Base-by-base conservation (phyloP, 78 protist species). In the Pelomyxa schiedti region DNA sequence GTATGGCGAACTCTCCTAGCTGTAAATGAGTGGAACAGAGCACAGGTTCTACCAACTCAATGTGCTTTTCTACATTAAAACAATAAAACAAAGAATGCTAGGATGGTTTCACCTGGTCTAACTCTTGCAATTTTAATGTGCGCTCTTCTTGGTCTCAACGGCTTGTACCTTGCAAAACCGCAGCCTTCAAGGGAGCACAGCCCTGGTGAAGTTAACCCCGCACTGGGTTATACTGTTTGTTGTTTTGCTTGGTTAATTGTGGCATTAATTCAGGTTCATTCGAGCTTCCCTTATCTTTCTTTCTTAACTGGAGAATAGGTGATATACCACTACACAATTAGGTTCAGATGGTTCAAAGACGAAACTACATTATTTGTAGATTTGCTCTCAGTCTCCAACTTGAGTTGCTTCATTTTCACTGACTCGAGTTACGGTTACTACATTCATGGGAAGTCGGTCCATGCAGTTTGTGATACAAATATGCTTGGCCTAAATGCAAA, bases 1-100 rank as follows among this genome's bases (percentile, higher is more conserved):
- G 36, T 69, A 38, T 77, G 82, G 82, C 64, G 82, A n/a, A 41
- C 43, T 22, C 52, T 77, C 66, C 6, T 77, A n/a, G 72, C 42
- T 8, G 66, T 73, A 2, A 77, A 77, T 63, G 82, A 77, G 43
- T 42, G 53, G 67, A 7, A 7, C 67, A 69, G n/a, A n/a, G n/a
- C n/a, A n/a, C n/a, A n/a, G n/a, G n/a, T n/a, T n/a, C n/a, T n/a
- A n/a, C n/a, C n/a, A n/a, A n/a, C n/a, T n/a, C n/a, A n/a, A n/a
- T n/a, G n/a, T n/a, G n/a, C n/a, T n/a, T n/a, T n/a, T n/a, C n/a
- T n/a, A 77, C 38, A 66, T 77, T 52, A 52, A 38, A 52, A 8
- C 39, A 4, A 39, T 30, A 35, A 65, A 38, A 65, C 4, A 65
- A 38, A 65, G 43, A 4, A 65, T 7, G 30, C 69, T 65, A 7